Conservation (phyloP, 345 rosid species). For the Populus pruinosa region DNA sequence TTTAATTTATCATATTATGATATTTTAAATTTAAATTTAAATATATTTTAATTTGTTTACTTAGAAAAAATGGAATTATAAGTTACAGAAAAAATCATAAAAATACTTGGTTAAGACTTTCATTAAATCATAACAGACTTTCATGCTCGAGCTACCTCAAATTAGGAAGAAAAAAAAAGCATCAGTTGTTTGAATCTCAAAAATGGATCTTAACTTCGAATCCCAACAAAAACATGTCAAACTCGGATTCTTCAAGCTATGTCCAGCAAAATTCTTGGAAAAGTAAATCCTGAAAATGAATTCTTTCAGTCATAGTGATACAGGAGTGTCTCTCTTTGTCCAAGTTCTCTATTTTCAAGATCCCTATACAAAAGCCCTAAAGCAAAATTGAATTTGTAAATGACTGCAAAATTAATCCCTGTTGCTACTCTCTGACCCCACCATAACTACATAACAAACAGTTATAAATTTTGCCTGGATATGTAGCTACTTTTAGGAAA, state of each 20-base stretch:
- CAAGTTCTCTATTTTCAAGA: neutral
- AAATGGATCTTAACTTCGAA: neutral
- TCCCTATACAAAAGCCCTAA: neutral
- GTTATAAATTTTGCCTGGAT: neutral
- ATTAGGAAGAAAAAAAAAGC: no score
- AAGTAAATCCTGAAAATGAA: neutral
- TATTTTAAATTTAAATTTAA: no score
- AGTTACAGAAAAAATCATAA: no score
- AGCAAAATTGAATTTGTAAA: slow-evolving; percentile 1
- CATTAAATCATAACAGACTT: no score
- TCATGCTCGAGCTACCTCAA: no score
- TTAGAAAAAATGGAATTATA: no score
- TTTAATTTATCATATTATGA: no score
- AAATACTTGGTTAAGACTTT: no score
- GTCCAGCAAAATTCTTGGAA: neutral
- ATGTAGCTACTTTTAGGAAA: neutral
- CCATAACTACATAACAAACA: neutral
- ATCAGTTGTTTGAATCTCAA: neutral
- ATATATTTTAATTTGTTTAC: no score
- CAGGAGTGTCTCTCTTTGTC: neutral
- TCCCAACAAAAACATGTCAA: neutral
- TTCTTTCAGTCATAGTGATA: neutral
- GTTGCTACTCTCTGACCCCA: neutral
- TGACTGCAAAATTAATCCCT: slow-evolving; percentile 1
- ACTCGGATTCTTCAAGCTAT: neutral